Conservation (phyloP, 1,139 yeast genomes). For the Lodderomyces orthopsilosis region DNA sequence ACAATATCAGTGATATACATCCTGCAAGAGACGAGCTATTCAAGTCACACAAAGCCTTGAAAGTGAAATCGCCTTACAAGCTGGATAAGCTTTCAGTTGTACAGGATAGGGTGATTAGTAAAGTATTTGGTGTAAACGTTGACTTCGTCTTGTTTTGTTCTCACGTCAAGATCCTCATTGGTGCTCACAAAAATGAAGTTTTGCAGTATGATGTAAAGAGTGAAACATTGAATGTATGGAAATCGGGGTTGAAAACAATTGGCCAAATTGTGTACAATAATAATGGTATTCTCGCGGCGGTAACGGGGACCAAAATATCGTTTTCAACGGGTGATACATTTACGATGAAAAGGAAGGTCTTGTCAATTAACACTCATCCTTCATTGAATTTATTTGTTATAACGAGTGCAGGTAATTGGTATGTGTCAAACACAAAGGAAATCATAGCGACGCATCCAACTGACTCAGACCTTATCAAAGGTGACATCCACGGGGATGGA, state of each 20-base stretch:
- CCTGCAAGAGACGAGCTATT: constrained; percentile 39
- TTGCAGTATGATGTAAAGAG: neutral
- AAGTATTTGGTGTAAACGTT: neutral
- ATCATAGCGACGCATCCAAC: neutral
- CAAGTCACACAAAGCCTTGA: constrained; percentile 41
- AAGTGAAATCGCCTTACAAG: constrained; percentile 29
- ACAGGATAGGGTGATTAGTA: neutral
- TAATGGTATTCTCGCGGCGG: constrained; percentile 7
- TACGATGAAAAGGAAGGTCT: constrained; percentile 5
- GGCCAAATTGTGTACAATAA: constrained; percentile 2
- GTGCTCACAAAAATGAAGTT: constrained; percentile 1
- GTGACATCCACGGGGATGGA: constrained; percentile 62
- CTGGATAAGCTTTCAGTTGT: constrained; percentile 12
- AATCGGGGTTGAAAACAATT: neutral
- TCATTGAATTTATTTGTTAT: constrained; percentile 11
- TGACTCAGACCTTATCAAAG: neutral
- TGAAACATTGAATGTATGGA: constrained; percentile 6
- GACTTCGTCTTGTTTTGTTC: neutral
- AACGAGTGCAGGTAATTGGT: neutral
- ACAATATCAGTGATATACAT: constrained; percentile 22
- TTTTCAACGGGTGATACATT: constrained; percentile 11
- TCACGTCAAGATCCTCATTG: neutral
- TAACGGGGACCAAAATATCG: neutral
- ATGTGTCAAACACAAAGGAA: neutral
- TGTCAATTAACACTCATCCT: constrained; percentile 14